Evolutionary conservation across 495 filamentous ascomycete genomes (phyloP), one percentile per base, ranked within the genome.

Genomic region (Trichoderma virens): DNA sequence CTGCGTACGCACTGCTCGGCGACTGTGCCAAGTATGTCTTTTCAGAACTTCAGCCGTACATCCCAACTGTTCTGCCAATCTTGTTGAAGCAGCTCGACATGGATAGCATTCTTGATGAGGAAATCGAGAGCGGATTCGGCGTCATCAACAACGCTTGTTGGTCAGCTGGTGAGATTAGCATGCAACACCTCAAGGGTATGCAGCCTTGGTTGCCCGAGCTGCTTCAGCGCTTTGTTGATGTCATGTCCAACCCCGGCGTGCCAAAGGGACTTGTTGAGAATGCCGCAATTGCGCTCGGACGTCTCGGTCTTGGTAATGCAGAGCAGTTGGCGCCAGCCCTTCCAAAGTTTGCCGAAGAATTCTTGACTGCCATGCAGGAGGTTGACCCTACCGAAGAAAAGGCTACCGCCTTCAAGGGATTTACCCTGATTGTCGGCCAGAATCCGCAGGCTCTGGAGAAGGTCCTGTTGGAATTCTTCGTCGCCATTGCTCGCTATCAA

Each of bases 91-190:
- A 97, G 68, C 80, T 99, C 35, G 92, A 98, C 69, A 77, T 98
- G 54, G 88, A 91, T 64, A 77, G 84, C 60, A 85, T 91, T 56
- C 75, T 85, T 7, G 86, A 90, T 61, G 87, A 92, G 60, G 89
- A 92, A 65, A 82, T 88, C 31, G 83, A 88, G 27, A 90, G 85
- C 8, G 86, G 87, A 8, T 98, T 96, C 73, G 88, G 89, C 54
- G 93, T 97, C 20, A 83, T 98, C 64, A 99, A 98, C 82, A 99
- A 99, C 71, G 93, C 94, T 32, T 98, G 95, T 79, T 99, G 94
- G 94, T 94, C 93, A 34, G 89, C 86, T 27, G 94, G 94, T 20
- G 94, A 99, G 77, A 95, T 99, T 64, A 87, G 92, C 9, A 86
- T 97, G 74, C 86, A 90, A 69, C 85, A 90, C 68, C 83, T 85